Evolutionary conservation across 2,329 filamentous ascomycete species (phyloP).

Genomic region (Penicillium sp.): DNA sequence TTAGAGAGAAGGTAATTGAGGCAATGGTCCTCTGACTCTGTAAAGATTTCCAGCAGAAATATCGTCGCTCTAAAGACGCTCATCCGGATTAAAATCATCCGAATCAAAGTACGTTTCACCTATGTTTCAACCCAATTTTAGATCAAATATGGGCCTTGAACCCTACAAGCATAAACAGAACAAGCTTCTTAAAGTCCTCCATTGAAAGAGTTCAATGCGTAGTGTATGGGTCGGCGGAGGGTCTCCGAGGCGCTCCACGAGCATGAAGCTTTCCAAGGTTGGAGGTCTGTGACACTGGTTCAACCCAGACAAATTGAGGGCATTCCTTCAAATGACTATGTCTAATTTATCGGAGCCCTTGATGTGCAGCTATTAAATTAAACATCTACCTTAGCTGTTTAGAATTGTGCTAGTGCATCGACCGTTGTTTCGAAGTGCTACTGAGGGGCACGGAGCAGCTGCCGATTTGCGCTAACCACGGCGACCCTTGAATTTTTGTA

Average conservation of each 20-base stretch:
- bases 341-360: background rate
- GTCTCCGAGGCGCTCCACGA: background rate
- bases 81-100: background rate
- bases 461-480: background rate
- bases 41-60: background rate
- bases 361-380: background rate
- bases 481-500: background rate
- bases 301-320: background rate
- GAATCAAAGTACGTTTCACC: background rate
- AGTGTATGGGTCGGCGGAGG: background rate
- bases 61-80: background rate
- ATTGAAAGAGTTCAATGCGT: background rate
- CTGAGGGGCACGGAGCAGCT: background rate
- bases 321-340: background rate
- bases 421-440: slow-evolving; percentile 2
- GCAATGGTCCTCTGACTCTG: background rate
- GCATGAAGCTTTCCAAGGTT: background rate
- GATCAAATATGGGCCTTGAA: background rate
- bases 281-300: background rate
- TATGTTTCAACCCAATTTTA: background rate
- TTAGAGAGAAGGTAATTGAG: too few species aligned
- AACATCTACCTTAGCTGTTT: background rate
- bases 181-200: background rate
- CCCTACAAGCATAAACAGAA: background rate
- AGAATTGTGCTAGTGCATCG: background rate